These are phyloP conservation scores for Magnaporthiopsis incrustans DNA, from an alignment of 2,329 filamentous ascomycete genomes.

Conservation along the genomic window DNA sequence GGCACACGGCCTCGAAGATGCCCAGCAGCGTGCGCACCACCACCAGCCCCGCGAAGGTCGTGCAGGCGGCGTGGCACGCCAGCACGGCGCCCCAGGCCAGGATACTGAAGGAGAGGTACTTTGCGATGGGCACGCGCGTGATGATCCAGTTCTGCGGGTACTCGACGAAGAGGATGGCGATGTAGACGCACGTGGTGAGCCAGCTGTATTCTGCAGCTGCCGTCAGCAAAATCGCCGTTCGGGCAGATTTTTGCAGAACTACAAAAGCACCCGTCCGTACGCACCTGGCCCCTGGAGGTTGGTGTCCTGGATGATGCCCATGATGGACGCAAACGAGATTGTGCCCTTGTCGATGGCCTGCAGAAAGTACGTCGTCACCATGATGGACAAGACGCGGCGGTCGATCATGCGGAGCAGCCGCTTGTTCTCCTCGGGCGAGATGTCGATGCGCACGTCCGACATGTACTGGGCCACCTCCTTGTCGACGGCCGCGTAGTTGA, in stretches of 20 bases:
- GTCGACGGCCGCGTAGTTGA: constrained; percentile 49
- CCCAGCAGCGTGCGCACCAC: constrained; percentile 58
- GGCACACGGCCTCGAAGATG: constrained; percentile 62
- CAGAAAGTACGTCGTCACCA: constrained; percentile 68
- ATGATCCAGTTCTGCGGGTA: constrained; percentile 57
- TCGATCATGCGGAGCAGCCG: constrained; percentile 60
- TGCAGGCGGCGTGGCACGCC: constrained; percentile 52
- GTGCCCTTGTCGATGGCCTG: constrained; percentile 64
- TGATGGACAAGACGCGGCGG: constrained; percentile 57
- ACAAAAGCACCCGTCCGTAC: not conserved
- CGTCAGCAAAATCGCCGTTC: not conserved
- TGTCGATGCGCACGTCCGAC: constrained; percentile 43
- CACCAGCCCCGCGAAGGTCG: constrained; percentile 52
- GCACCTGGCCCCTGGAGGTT: constrained; percentile 27
- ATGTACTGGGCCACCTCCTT: constrained; percentile 65
- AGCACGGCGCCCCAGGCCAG: constrained; percentile 55
- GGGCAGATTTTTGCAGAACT: not conserved
- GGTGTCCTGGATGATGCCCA: constrained; percentile 48
- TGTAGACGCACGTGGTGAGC: constrained; percentile 69
- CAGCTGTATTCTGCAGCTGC: constrained; percentile 48
- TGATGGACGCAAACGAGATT: constrained; percentile 55
- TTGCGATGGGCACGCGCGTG: constrained; percentile 54
- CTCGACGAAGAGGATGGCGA: constrained; percentile 61
- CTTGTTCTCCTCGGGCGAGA: constrained; percentile 51
- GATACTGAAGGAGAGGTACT: constrained; percentile 57